These are phyloP conservation scores for Aristolochia fimbriata DNA, from an alignment of 164 flowering plant genomes.

Conservation along the genomic window DNA sequence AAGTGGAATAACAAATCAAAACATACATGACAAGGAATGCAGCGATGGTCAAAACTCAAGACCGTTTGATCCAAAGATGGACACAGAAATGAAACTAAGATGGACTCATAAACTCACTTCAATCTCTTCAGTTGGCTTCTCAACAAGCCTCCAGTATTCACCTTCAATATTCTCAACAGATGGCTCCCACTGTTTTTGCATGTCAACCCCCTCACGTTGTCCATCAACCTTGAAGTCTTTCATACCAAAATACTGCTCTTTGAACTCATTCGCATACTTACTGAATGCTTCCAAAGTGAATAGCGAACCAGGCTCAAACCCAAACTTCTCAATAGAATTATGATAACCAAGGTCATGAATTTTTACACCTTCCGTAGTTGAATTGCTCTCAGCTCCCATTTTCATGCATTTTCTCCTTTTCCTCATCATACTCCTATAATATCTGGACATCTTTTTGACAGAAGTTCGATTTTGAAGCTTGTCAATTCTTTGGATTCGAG, in stretches of 20 bases:
- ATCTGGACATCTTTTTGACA: conserved; percentile 27
- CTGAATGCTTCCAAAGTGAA: conserved; percentile 68
- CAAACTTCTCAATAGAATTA: conserved; percentile 33
- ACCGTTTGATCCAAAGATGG: too few species aligned
- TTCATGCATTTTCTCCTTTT: conserved; percentile 52
- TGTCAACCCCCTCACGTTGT: conserved; percentile 8
- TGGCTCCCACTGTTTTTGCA: conserved; percentile 40
- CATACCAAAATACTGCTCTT: conserved; percentile 52
- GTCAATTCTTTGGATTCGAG: conserved; percentile 72
- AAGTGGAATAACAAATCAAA: too few species aligned
- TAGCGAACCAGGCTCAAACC: conserved; percentile 87
- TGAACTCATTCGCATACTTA: conserved; percentile 80
- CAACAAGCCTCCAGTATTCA: conserved; percentile 71
- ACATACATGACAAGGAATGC: too few species aligned
- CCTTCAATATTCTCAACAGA: conserved; percentile 61
- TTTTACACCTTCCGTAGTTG: conserved; percentile 14
- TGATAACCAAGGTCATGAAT: conserved; percentile 19
- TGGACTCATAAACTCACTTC: conserved; percentile 39
- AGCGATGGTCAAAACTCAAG: too few species aligned
- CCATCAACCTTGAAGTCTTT: conserved; percentile 9
- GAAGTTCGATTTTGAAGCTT: conserved; percentile 72
- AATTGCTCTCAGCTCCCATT: conserved; percentile 30
- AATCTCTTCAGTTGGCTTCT: conserved; percentile 65
- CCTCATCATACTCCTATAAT: conserved; percentile 24
- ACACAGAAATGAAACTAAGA: too few species aligned